phyloP scores from a whole-genome alignment of 768 basidiomycete genomes.

The Termitomyces sp. region DNA sequence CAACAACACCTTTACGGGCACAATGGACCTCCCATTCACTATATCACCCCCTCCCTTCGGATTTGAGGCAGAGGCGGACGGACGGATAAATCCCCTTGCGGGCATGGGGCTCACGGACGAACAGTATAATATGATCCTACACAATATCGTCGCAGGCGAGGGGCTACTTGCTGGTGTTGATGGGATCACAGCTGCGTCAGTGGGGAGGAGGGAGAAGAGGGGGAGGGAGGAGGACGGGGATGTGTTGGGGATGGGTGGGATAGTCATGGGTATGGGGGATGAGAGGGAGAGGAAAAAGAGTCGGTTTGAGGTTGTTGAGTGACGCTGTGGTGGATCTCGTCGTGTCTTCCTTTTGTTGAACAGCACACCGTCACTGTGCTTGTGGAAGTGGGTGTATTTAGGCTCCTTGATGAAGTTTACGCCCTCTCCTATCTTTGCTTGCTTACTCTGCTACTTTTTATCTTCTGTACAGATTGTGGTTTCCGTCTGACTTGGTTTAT shows the following conservation, averaged over 20 bases:
- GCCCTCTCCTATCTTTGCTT: not conserved
- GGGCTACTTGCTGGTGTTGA: slow-evolving; percentile 31
- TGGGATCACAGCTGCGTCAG: slow-evolving; percentile 11
- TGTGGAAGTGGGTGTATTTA: not conserved
- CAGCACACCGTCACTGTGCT: too few relatives aligned
- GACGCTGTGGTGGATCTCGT: not conserved
- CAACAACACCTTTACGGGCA: slow-evolving; percentile 4
- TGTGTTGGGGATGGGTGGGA: not conserved
- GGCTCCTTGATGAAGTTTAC: not conserved
- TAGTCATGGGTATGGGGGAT: not conserved
- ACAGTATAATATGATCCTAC: slow-evolving; percentile 76
- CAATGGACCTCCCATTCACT: slow-evolving; percentile 1
- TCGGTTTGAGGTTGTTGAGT: slow-evolving; percentile 2
- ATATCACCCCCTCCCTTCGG: slow-evolving; percentile 6
- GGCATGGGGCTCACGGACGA: slow-evolving; percentile 88
- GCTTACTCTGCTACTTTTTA: not conserved
- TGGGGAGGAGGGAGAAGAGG: slow-evolving; percentile 1
- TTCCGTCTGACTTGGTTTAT: too few relatives aligned
- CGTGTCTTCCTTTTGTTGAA: not conserved
- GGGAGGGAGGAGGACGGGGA: not conserved
- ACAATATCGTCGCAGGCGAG: slow-evolving; percentile 65
- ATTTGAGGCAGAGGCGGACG: slow-evolving; percentile 39
- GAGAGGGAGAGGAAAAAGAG: slow-evolving; percentile 2
- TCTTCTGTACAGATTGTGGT: not conserved
- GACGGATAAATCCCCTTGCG: slow-evolving; percentile 74